These are phyloP conservation scores for Starmerella scarabaei DNA, from an alignment of 805 yeast species.

Conservation along the genomic window DNA sequence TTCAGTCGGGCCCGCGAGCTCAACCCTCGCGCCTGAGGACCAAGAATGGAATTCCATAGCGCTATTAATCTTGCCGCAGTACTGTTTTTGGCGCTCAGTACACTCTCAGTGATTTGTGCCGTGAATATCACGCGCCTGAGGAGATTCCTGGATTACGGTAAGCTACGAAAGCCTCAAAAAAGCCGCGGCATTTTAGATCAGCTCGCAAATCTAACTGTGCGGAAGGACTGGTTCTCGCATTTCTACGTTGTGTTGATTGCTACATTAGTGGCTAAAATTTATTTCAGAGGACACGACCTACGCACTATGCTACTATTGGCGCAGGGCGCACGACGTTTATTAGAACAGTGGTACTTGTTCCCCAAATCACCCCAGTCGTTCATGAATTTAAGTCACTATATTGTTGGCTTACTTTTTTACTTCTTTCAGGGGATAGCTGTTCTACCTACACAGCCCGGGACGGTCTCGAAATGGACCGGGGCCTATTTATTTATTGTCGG, in stretches of 20 bases:
- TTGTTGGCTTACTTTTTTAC: conserved; percentile 45
- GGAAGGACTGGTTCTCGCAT: conserved; percentile 26
- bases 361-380: conserved; percentile 30
- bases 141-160: conserved; percentile 24
- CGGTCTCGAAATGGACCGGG: background rate
- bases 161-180: conserved; percentile 10
- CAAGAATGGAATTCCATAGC: too few species aligned
- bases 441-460: background rate
- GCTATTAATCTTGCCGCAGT: conserved; percentile 2
- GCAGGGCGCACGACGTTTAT: conserved; percentile 40
- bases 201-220: conserved; percentile 21
- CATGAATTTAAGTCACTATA: conserved; percentile 47
- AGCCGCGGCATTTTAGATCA: background rate
- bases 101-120: conserved; percentile 11
- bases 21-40: background rate
- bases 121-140: conserved; percentile 8
- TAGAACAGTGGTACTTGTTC: conserved; percentile 37
- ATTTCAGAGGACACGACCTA: background rate
- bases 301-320: conserved; percentile 19
- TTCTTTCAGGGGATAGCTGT: conserved; percentile 11
- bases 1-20: too few species aligned
- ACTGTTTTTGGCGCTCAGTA: conserved; percentile 3
- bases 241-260: conserved; percentile 23
- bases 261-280: background rate
- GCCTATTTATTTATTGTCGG: conserved; percentile 26